A percentile compares a stretch with the other conserved stretches of the same genome.
Evolutionary conservation across 805 yeast genomes (phyloP).

Genomic region (Schizosaccharomyces cryophilus): DNA sequence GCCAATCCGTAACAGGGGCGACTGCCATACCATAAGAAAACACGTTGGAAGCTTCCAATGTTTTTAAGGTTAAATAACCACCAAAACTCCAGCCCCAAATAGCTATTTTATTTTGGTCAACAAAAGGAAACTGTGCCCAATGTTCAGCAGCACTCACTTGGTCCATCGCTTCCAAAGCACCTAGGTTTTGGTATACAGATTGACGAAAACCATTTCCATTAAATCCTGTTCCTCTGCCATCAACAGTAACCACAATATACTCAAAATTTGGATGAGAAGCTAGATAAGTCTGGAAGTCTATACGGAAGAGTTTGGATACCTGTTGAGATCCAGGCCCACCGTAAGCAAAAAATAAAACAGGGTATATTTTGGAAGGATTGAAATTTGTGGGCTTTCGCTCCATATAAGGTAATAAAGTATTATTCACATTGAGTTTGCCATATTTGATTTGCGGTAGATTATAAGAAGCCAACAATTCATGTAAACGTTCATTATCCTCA

Average conservation of each 20-base stretch:
- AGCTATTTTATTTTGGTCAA: slow-evolving; percentile 45
- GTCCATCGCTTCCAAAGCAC: slow-evolving; percentile 60
- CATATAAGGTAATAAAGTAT: slow-evolving; percentile 32
- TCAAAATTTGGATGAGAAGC: slow-evolving; percentile 22
- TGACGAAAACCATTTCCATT: slow-evolving; percentile 60
- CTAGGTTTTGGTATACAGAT: slow-evolving; percentile 57
- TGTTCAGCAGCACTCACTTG: slow-evolving; percentile 63
- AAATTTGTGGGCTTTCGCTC: slow-evolving; percentile 64
- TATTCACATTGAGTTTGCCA: slow-evolving; percentile 20
- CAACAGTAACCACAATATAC: slow-evolving; percentile 66
- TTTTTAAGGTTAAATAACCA: slow-evolving; percentile 75
- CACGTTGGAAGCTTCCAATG: slow-evolving; percentile 62
- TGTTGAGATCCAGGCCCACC: slow-evolving; percentile 91
- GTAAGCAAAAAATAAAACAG: slow-evolving; percentile 68
- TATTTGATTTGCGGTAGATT: slow-evolving; percentile 11
- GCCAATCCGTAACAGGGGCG: slow-evolving; percentile 94
- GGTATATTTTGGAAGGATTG: slow-evolving; percentile 38
- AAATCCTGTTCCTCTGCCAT: slow-evolving; percentile 90
- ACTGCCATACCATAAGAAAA: slow-evolving; percentile 71
- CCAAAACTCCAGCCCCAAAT: slow-evolving; percentile 99
- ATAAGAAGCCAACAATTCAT: background rate
- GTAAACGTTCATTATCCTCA: background rate
- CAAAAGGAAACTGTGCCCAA: slow-evolving; percentile 39
- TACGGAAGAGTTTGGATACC: slow-evolving; percentile 35
- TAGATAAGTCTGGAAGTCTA: slow-evolving; percentile 48